These are phyloP conservation scores for Heimioporus punctisporus DNA, from an alignment of 1,284 basidiomycete species.

Conservation along the genomic window DNA sequence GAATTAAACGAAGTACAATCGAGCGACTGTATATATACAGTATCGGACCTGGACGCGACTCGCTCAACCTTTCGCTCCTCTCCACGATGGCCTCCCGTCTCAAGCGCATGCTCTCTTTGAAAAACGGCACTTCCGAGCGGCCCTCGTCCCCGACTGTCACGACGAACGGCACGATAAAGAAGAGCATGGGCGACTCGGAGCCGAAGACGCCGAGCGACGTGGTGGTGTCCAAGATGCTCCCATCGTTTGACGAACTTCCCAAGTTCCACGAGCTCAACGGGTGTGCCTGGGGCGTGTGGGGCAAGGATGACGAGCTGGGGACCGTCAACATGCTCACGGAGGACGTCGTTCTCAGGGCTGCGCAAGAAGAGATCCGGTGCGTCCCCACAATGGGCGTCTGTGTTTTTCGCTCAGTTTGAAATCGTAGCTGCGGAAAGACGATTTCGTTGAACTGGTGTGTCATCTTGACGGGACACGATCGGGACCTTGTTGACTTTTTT, in stretches of 20 bases:
- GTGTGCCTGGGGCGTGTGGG: conserved; percentile 78
- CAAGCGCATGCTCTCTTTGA: conserved; percentile 19
- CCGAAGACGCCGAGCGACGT: background rate
- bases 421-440: conserved; percentile 43
- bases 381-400: conserved; percentile 15
- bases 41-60: too few species aligned
- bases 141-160: too few species aligned
- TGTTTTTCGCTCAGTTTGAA: background rate
- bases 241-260: conserved; percentile 65
- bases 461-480: background rate
- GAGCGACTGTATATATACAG: conserved; percentile 5
- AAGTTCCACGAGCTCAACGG: conserved; percentile 56
- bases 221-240: conserved; percentile 34
- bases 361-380: conserved; percentile 64
- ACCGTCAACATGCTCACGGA: conserved; percentile 73
- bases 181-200: background rate
- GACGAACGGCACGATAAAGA: background rate
- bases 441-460: conserved; percentile 66
- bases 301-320: conserved; percentile 67
- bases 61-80: background rate
- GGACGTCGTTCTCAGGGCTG: conserved; percentile 58
- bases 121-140: conserved; percentile 3
- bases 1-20: background rate
- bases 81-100: conserved; percentile 5
- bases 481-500: background rate